These are phyloP conservation scores for Colletotrichum sp. DNA, from an alignment of 2,329 filamentous ascomycete species.

Conservation along the genomic window DNA sequence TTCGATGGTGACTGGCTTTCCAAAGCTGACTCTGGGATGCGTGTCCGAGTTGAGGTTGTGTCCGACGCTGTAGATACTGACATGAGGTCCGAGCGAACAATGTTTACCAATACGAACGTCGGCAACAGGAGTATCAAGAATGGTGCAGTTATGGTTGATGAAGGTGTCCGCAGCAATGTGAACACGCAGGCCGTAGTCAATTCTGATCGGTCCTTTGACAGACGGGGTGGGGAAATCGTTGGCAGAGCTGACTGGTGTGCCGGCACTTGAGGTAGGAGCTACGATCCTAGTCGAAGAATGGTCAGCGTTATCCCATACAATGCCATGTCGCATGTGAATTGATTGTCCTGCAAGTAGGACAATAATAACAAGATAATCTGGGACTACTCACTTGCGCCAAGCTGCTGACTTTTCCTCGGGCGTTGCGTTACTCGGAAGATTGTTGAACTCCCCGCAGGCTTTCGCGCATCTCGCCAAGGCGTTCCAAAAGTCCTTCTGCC, in stretches of 20 bases:
- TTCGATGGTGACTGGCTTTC: conserved; percentile 37
- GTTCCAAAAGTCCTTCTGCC: neutral
- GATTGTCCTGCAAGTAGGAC: neutral
- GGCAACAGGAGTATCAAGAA: conserved; percentile 38
- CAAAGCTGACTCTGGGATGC: conserved; percentile 27
- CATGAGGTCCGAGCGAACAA: conserved; percentile 35
- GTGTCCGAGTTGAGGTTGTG: conserved; percentile 29
- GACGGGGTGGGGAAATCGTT: neutral
- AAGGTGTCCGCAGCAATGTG: conserved; percentile 33
- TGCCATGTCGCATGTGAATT: neutral
- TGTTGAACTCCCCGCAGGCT: neutral
- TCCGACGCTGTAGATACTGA: conserved; percentile 32
- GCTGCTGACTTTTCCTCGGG: neutral
- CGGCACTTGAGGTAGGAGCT: neutral
- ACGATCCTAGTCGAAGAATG: neutral
- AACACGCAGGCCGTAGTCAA: conserved; percentile 38
- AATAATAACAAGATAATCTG: neutral
- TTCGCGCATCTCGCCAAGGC: neutral
- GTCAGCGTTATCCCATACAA: accelerated
- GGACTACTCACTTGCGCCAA: conserved; percentile 1
- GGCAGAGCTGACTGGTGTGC: neutral
- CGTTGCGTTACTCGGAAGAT: neutral
- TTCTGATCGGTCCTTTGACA: conserved; percentile 33
- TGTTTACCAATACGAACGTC: conserved; percentile 36
- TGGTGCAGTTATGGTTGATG: conserved; percentile 37